Percentiles rank a stretch among this genome's conserved stretches.
Conservation (phyloP, 1,139 yeast species). For the Taphrina communis region DNA sequence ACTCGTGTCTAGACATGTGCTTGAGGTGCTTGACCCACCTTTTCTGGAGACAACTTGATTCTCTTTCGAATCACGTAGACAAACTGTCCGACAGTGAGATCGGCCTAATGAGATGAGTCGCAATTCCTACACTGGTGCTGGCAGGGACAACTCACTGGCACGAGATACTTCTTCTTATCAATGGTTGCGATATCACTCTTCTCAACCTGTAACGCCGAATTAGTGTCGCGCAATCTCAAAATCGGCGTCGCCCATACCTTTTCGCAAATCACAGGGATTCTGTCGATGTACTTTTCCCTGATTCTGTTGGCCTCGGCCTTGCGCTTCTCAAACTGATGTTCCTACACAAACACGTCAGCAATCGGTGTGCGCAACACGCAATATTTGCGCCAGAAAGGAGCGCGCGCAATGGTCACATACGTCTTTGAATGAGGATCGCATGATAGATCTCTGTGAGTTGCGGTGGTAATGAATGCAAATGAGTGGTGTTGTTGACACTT, state of each 20-base stretch:
- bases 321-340: constrained; percentile 67
- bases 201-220: constrained; percentile 57
- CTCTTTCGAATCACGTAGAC: constrained; percentile 96
- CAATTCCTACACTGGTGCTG: too few species aligned
- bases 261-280: constrained; percentile 97
- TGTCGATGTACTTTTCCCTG: constrained; percentile 83
- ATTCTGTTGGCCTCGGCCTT: constrained; percentile 94
- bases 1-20: neutral
- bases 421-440: constrained; percentile 40
- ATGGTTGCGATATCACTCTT: constrained; percentile 95
- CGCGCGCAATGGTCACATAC: constrained; percentile 20
- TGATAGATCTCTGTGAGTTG: neutral
- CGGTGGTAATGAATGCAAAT: neutral
- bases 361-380: too few species aligned
- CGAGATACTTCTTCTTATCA: constrained; percentile 94
- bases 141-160: constrained; percentile 57
- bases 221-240: neutral
- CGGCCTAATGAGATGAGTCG: constrained; percentile 55
- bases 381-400: constrained; percentile 1
- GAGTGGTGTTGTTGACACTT: constrained; percentile 8
- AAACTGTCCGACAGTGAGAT: constrained; percentile 95
- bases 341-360: constrained; percentile 14
- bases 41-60: constrained; percentile 92
- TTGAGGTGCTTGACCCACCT: constrained; percentile 60
- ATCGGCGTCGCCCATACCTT: constrained; percentile 56